Base-by-base conservation (phyloP, 2,329 filamentous ascomycete genomes). In the Monosporascus cannonballus region DNA sequence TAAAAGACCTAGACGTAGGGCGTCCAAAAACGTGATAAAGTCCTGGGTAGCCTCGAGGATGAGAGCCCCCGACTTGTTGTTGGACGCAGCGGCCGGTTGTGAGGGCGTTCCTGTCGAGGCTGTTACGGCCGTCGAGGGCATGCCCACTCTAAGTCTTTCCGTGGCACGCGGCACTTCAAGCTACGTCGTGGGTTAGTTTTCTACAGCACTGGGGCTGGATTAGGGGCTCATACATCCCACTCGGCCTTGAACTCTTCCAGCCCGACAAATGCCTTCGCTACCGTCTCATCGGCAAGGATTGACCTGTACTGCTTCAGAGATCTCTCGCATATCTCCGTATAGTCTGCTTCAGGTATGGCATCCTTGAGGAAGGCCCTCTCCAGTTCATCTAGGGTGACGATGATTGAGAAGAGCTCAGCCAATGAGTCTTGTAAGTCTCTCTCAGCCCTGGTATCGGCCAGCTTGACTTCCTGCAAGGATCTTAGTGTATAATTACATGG, bases 351-450 rank as follows among this genome's bases (percentile, higher is more conserved):
- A 6, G 88, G 83, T 49, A 99, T 87, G 22, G 91, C 93, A 76
- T 99, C 94, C 67, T 96, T 95, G 39, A 99, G 82, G 67, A 96
- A 99, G 0, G 93, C 95, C 70, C 95, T 96, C 66, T 99, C 94
- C 2, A 99, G 81, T 58, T 95, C 91, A 67, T 99, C 94, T 3
- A 99, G 78, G 0, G 94, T 97, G 56, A 96, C 83, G 38, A 99
- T 93, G 60, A 99, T 97, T 73, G 92, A 96, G 73, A 97, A 99
- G 24, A 99, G 86, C 72, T 99, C 94, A 51, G 93, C 94, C 15
- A 99, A 83, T 1, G 94, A 97, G 67, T 97, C 94, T 69, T 96
- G 90, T 1, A 97, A 78, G 67, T 99, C 92, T 56, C 93, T 86
- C 73, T 97, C 93, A 41, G 89, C 87, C 61, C 89, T 85, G 22